These are phyloP conservation scores for Penicillium sp. DNA, from an alignment of 2,329 filamentous ascomycete species.

Conservation along the genomic window DNA sequence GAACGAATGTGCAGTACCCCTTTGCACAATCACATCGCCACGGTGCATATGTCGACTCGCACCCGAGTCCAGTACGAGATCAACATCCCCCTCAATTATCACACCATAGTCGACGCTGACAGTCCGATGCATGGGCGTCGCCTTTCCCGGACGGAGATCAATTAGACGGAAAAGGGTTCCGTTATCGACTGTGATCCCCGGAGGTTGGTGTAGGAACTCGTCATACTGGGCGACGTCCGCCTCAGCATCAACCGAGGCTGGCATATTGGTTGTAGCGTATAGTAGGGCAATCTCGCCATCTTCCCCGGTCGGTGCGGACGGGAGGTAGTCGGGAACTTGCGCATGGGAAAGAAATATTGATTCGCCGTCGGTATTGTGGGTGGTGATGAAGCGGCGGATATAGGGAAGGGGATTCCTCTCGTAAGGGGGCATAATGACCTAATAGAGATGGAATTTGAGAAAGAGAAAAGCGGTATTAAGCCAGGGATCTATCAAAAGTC, in stretches of 20 bases:
- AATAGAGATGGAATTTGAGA: background rate
- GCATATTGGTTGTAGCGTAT: constrained; percentile 31
- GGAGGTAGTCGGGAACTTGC: constrained; percentile 35
- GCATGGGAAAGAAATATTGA: constrained; percentile 37
- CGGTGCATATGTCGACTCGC: constrained; percentile 30
- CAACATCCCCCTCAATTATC: constrained; percentile 38
- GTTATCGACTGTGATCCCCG: constrained; percentile 30
- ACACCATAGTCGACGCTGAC: constrained; percentile 40
- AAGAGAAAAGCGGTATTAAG: background rate
- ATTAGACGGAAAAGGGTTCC: constrained; percentile 37
- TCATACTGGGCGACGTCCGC: constrained; percentile 35
- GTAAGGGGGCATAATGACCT: constrained; percentile 16
- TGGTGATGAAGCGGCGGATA: constrained; percentile 41
- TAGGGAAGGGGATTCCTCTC: constrained; percentile 29
- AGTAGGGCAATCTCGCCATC: constrained; percentile 33
- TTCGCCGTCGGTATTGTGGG: constrained; percentile 37
- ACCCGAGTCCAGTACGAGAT: constrained; percentile 38
- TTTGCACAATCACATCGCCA: constrained; percentile 38
- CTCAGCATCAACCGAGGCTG: constrained; percentile 31
- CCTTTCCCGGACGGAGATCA: constrained; percentile 34
- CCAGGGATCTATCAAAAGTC: background rate
- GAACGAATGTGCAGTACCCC: constrained; percentile 34
- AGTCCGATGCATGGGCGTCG: constrained; percentile 39
- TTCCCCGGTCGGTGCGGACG: constrained; percentile 26
- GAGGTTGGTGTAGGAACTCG: constrained; percentile 33